Evolutionary conservation across 2,329 filamentous ascomycete genomes (phyloP).

Genomic region (Colletotrichum camelliae): DNA sequence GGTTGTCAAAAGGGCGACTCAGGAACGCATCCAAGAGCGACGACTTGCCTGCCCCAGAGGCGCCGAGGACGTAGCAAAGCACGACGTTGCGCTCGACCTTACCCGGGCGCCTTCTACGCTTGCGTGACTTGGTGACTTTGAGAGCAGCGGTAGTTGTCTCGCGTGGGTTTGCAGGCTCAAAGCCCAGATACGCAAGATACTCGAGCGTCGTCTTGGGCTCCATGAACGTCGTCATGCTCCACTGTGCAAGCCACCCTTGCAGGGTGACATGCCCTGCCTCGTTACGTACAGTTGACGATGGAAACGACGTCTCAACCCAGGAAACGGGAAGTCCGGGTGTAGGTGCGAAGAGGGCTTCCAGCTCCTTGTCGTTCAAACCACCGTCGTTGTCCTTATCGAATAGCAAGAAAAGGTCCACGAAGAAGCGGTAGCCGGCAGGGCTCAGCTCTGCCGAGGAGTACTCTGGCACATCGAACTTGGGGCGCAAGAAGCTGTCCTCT

Average conservation of each 20-base stretch:
- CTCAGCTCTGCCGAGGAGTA: slow-evolving; percentile 93
- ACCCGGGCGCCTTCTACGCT: slow-evolving; percentile 80
- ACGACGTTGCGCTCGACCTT: slow-evolving; percentile 94
- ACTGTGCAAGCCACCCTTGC: slow-evolving; percentile 97
- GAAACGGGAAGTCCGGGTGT: slow-evolving; percentile 87
- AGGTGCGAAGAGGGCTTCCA: slow-evolving; percentile 87
- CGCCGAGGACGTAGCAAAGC: slow-evolving; percentile 89
- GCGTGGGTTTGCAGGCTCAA: slow-evolving; percentile 80
- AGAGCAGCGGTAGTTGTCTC: slow-evolving; percentile 82
- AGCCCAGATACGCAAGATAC: slow-evolving; percentile 95
- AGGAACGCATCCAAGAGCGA: slow-evolving; percentile 90
- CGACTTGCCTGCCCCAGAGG: slow-evolving; percentile 87
- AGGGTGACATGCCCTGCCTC: slow-evolving; percentile 95
- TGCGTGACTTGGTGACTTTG: slow-evolving; percentile 91
- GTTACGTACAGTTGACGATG: slow-evolving; percentile 91
- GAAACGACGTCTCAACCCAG: slow-evolving; percentile 90
- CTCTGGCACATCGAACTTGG: slow-evolving; percentile 92
- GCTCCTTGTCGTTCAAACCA: slow-evolving; percentile 84
- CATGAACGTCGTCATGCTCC: slow-evolving; percentile 99
- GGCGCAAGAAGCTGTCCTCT: slow-evolving; percentile 88
- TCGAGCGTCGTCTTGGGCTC: slow-evolving; percentile 94
- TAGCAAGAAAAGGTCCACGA: slow-evolving; percentile 92
- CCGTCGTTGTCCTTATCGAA: slow-evolving; percentile 99
- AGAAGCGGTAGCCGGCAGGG: slow-evolving; percentile 94
- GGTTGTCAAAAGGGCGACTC: slow-evolving; percentile 81